These are phyloP conservation scores for Hypomyces rosellus DNA, from an alignment of 2,329 filamentous ascomycete species.

Conservation along the genomic window DNA sequence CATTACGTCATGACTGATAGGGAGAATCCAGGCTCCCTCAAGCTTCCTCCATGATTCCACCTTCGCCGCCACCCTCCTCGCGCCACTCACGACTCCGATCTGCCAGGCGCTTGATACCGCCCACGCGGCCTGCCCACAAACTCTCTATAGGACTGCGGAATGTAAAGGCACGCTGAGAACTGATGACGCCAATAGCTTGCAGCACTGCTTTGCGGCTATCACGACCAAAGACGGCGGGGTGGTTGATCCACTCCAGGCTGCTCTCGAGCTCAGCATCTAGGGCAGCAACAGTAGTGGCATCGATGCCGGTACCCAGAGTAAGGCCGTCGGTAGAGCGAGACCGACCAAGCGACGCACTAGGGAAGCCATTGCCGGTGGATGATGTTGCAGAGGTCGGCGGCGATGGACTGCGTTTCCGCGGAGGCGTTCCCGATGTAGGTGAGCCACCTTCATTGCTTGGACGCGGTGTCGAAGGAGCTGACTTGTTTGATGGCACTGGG, in stretches of 20 bases:
- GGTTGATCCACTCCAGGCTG: conserved; percentile 93
- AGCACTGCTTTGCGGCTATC: conserved; percentile 94
- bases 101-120: conserved; percentile 73
- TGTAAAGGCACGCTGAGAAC: conserved; percentile 87
- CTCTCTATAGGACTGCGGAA: conserved; percentile 86
- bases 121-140: conserved; percentile 79
- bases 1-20: conserved; percentile 5
- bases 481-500: conserved; percentile 63
- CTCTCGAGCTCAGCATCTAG: conserved; percentile 87
- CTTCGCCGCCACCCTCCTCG: conserved; percentile 72
- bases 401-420: conserved; percentile 50
- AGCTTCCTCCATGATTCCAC: conserved; percentile 55
- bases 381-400: conserved; percentile 45
- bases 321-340: conserved; percentile 52
- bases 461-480: conserved; percentile 44
- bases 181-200: conserved; percentile 94
- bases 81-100: conserved; percentile 88
- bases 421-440: conserved; percentile 42
- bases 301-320: conserved; percentile 67
- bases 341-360: conserved; percentile 39
- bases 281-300: conserved; percentile 71
- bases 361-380: conserved; percentile 33
- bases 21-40: conserved; percentile 24
- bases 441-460: conserved; percentile 35
- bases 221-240: conserved; percentile 88